Evolutionary conservation across 148 eudicot species (phyloP).

Genomic region (Amaranthus cruentus): DNA sequence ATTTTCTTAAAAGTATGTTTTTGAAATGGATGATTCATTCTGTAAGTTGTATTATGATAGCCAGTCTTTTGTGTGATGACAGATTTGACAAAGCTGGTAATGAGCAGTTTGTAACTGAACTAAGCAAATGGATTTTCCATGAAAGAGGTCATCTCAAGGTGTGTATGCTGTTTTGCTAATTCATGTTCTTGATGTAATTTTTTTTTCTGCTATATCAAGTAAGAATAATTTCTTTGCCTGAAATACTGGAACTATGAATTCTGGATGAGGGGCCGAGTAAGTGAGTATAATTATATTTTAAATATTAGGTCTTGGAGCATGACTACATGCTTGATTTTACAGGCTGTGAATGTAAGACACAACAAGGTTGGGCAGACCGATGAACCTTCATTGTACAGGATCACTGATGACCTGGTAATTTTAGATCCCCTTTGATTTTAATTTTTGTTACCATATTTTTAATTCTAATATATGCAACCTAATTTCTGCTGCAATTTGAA

Average conservation of each 20-base stretch:
- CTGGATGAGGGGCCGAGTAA: no score
- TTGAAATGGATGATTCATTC: not conserved
- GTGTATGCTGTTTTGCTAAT: not conserved
- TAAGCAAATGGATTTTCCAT: slow-evolving; percentile 89
- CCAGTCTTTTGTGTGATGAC: slow-evolving; percentile 5
- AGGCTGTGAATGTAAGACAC: slow-evolving; percentile 38
- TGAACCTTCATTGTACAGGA: slow-evolving; percentile 38
- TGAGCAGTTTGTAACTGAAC: slow-evolving; percentile 74
- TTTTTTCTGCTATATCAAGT: not conserved
- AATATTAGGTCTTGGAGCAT: not conserved
- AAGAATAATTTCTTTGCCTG: not conserved
- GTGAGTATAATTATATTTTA: not conserved
- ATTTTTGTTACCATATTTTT: not conserved
- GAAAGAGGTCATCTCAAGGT: slow-evolving; percentile 97
- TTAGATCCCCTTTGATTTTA: not conserved
- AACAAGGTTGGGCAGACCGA: slow-evolving; percentile 31
- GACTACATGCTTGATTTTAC: slow-evolving; percentile 1
- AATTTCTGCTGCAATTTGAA: not conserved
- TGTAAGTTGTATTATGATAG: not conserved
- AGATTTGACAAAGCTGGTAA: slow-evolving; percentile 78
- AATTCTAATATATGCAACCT: not conserved
- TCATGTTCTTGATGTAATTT: not conserved
- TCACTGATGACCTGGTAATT: slow-evolving; percentile 36
- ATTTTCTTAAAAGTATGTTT: not conserved
- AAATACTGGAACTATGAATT: no score